Conservation (phyloP, 108 stramenopile genomes). For the Fragilaria crotonensis region DNA sequence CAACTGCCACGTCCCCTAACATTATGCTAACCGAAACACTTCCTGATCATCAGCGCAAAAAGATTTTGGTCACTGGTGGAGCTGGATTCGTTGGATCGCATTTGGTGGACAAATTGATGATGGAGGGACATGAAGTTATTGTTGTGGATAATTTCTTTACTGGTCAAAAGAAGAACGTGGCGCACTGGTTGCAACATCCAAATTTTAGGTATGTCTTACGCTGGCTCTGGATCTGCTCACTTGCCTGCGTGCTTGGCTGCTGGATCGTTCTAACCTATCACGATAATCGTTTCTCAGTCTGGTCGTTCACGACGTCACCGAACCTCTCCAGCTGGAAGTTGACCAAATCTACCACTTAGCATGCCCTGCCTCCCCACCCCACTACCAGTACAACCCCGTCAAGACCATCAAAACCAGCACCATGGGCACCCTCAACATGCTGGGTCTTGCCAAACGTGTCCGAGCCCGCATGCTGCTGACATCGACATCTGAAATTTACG, state of each 20-base stretch:
- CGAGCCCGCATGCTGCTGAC: constrained; percentile 92
- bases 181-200: constrained; percentile 97
- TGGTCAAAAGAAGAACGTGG: constrained; percentile 93
- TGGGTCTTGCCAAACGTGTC: constrained; percentile 97
- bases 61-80: constrained; percentile 93
- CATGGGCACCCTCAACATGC: constrained; percentile 98
- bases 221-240: too few species aligned
- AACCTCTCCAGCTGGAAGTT: constrained; percentile 95
- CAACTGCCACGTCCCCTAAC: constrained; percentile 56
- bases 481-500: constrained; percentile 94
- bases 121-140: constrained; percentile 96
- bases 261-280: too few species aligned
- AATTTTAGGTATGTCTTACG: too few species aligned
- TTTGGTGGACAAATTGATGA: constrained; percentile 96
- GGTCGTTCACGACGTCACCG: constrained; percentile 94
- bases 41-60: constrained; percentile 64
- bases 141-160: constrained; percentile 99
- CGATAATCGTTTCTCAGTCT: too few species aligned
- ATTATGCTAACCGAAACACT: constrained; percentile 66
- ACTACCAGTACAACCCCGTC: constrained; percentile 99
- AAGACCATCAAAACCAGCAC: constrained; percentile 99
- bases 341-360: constrained; percentile 99
- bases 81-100: constrained; percentile 99
- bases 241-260: too few species aligned
- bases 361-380: constrained; percentile 98